Percentiles rank a stretch among this genome's conserved stretches.
Evolutionary conservation across 1,139 yeast species (phyloP).

Genomic region (Yamadazyma conglobata): DNA sequence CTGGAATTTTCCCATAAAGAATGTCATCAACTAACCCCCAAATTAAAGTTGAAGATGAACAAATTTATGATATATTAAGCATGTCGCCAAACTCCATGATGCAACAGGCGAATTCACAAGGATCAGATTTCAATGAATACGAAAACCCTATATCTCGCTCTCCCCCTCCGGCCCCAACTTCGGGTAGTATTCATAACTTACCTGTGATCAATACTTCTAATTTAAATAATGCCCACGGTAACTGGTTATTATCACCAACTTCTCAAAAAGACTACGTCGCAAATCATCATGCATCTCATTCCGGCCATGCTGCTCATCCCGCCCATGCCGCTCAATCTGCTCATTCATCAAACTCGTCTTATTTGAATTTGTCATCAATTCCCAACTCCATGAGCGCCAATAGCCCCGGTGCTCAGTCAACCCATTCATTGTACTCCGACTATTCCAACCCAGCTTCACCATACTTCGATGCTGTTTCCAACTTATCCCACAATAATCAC

Average conservation of each 20-base stretch:
- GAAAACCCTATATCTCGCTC: no score
- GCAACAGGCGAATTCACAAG: slow-evolving; percentile 1
- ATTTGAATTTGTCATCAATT: slow-evolving; percentile 5
- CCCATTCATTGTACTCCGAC: slow-evolving; percentile 52
- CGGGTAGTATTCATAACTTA: slow-evolving; percentile 11
- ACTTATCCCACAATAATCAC: slow-evolving; percentile 8
- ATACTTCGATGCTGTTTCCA: slow-evolving; percentile 36
- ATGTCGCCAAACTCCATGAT: slow-evolving; percentile 16
- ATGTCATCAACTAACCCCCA: slow-evolving; percentile 10
- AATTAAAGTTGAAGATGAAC: slow-evolving; percentile 19
- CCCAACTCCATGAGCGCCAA: slow-evolving; percentile 83
- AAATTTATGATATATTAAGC: slow-evolving; percentile 23
- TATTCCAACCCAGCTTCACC: slow-evolving; percentile 40
- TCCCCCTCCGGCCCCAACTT: slow-evolving; percentile 18
- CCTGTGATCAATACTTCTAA: slow-evolving; percentile 6
- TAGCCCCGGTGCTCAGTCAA: slow-evolving; percentile 95
- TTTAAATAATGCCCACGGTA: not conserved
- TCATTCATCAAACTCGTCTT: slow-evolving; percentile 2
- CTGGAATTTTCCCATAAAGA: not conserved
- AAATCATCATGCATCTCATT: no score
- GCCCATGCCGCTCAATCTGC: no score
- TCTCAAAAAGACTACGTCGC: slow-evolving; percentile 2
- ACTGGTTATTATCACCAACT: slow-evolving; percentile 13
- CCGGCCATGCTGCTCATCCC: slow-evolving; percentile 3
- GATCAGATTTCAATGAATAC: not conserved